A percentile compares a stretch with the other conserved stretches of the same genome.
Evolutionary conservation across 192 early-diverging fungal genomes (phyloP).

Genomic region (Entomortierella chlamydospora): DNA sequence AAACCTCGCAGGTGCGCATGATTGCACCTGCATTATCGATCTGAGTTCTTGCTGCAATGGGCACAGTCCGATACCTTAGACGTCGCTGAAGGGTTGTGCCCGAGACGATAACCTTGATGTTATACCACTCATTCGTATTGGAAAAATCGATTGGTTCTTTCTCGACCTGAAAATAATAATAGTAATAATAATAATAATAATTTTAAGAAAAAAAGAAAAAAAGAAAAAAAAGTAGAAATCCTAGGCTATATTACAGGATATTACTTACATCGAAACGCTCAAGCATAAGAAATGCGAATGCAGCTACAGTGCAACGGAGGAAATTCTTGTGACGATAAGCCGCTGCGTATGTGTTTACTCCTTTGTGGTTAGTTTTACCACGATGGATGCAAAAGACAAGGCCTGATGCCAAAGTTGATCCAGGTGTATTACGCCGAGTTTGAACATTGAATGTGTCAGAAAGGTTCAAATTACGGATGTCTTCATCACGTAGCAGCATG

Average conservation of each 20-base stretch:
- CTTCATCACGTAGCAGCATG: slow-evolving; percentile 22
- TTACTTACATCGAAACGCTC: slow-evolving; percentile 25
- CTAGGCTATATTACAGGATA: no score
- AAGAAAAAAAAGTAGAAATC: no score
- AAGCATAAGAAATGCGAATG: slow-evolving; percentile 40
- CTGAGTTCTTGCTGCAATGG: no score
- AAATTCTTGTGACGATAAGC: slow-evolving; percentile 34
- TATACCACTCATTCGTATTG: slow-evolving; percentile 11
- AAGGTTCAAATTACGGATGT: slow-evolving; percentile 27
- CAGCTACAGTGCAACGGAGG: slow-evolving; percentile 28
- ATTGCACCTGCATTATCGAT: no score
- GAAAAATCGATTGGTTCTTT: slow-evolving; percentile 27
- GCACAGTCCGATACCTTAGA: no score
- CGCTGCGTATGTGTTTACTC: slow-evolving; percentile 11
- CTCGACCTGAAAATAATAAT: slow-evolving; percentile 9
- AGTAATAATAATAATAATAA: not conserved
- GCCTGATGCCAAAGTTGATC: slow-evolving; percentile 19
- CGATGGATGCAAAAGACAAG: slow-evolving; percentile 25
- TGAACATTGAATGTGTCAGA: slow-evolving; percentile 17
- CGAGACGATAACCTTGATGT: slow-evolving; percentile 18
- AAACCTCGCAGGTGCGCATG: no score
- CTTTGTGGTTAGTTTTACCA: slow-evolving; percentile 30
- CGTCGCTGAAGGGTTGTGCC: not conserved
- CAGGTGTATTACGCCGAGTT: not conserved
- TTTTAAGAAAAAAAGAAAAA: no score